Evolutionary conservation across 2,329 filamentous ascomycete species (phyloP).

Genomic region (Orbilia oligospora): DNA sequence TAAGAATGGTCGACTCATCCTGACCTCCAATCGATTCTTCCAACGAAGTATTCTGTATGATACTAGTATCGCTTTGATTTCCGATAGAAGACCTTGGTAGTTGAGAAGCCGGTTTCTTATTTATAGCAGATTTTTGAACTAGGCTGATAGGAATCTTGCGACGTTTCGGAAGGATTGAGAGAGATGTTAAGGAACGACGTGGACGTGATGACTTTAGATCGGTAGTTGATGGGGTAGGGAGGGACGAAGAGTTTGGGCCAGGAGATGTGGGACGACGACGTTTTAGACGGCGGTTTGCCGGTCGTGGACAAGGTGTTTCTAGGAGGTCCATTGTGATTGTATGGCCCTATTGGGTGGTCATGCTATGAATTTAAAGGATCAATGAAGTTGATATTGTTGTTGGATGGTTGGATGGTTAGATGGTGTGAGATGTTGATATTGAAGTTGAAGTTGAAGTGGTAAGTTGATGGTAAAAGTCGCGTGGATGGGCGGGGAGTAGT

Average conservation of each 20-base stretch:
- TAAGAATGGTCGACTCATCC: not conserved
- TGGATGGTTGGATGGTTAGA: not conserved
- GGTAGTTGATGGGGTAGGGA: slow-evolving; percentile 30
- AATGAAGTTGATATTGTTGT: not conserved
- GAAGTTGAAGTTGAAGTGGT: not conserved
- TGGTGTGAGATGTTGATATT: not conserved
- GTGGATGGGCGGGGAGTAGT: not conserved
- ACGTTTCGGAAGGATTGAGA: slow-evolving; percentile 45
- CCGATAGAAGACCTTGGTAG: not conserved
- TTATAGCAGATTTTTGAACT: slow-evolving; percentile 1
- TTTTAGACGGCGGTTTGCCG: slow-evolving; percentile 39
- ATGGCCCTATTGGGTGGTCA: not conserved
- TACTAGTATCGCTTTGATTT: not conserved
- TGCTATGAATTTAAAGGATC: not conserved
- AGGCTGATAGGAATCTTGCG: slow-evolving; percentile 43
- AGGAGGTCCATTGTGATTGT: slow-evolving; percentile 35
- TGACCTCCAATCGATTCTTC: not conserved
- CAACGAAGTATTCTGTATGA: not conserved
- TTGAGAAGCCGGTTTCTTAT: slow-evolving; percentile 14
- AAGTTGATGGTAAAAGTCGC: slow-evolving; percentile 9
- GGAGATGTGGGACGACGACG: slow-evolving; percentile 47
- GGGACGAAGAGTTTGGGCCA: slow-evolving; percentile 14
- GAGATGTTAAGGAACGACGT: slow-evolving; percentile 33
- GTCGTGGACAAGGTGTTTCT: slow-evolving; percentile 47
- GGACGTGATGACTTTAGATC: slow-evolving; percentile 3